Conservation (phyloP, 2,329 filamentous ascomycete species). For the Scortechinia acanthostroma region DNA sequence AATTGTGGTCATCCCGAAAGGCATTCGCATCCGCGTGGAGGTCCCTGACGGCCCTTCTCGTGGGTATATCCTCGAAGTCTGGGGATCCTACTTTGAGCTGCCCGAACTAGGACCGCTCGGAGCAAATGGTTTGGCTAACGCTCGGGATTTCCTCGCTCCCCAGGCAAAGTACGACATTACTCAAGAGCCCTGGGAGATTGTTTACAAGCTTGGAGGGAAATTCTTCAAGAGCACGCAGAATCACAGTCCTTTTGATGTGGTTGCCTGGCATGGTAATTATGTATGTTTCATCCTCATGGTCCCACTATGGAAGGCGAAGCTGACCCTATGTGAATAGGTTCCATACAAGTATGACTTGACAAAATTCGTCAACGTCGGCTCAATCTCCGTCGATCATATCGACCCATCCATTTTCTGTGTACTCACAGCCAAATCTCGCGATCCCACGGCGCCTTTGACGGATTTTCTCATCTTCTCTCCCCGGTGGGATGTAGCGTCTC, state of each 20-base stretch:
- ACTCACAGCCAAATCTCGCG: constrained; percentile 46
- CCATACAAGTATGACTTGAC: constrained; percentile 48
- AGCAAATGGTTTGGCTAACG: constrained; percentile 58
- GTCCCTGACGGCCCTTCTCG: constrained; percentile 50
- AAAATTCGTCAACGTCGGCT: constrained; percentile 49
- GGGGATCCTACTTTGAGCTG: constrained; percentile 55
- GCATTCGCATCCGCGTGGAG: constrained; percentile 54
- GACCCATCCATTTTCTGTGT: constrained; percentile 64
- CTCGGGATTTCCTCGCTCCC: constrained; percentile 58
- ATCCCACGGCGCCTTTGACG: constrained; percentile 42
- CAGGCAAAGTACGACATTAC: constrained; percentile 50
- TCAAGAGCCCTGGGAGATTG: constrained; percentile 44
- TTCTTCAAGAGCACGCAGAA: constrained; percentile 53
- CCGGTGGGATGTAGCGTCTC: constrained; percentile 53
- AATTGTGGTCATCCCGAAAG: constrained; percentile 58
- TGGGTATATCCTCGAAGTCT: constrained; percentile 64
- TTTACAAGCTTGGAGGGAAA: constrained; percentile 54
- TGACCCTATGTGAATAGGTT: constrained; percentile 28
- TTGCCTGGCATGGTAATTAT: constrained; percentile 68
- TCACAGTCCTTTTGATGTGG: constrained; percentile 65
- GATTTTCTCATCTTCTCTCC: constrained; percentile 66
- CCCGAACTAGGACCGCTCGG: constrained; percentile 63
- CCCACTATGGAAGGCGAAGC: constrained; percentile 29
- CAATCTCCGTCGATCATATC: constrained; percentile 53
- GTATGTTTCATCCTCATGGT: constrained; percentile 40